Conservation (phyloP, 768 basidiomycete genomes). For the Obba rivulosa region DNA sequence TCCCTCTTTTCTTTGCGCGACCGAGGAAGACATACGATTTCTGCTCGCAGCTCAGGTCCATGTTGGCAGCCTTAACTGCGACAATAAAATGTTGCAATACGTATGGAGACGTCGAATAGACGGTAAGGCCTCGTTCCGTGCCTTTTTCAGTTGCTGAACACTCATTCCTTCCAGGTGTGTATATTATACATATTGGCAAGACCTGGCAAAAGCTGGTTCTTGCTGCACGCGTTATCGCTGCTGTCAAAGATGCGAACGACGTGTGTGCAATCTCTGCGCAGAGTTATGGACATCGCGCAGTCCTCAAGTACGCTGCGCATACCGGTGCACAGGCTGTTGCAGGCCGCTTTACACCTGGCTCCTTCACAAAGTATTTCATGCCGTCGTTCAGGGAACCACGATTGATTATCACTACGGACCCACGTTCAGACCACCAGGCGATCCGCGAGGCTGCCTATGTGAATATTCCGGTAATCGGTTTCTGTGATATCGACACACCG, state of each 20-base stretch:
- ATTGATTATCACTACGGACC: conserved; percentile 96
- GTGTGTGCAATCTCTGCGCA: conserved; percentile 97
- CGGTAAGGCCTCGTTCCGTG: no score
- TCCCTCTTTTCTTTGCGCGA: conserved; percentile 87
- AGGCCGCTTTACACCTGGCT: conserved; percentile 98
- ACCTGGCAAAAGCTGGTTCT: conserved; percentile 99
- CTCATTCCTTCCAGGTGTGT: conserved; percentile 60
- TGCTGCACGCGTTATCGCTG: conserved; percentile 95
- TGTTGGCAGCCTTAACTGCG: conserved; percentile 98
- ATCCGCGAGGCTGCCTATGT: conserved; percentile 99
- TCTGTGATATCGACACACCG: conserved; percentile 98
- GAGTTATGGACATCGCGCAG: conserved; percentile 98
- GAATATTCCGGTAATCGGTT: conserved; percentile 99
- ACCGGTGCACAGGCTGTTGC: conserved; percentile 98
- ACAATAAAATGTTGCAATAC: conserved; percentile 98
- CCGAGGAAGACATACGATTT: conserved; percentile 96
- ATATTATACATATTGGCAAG: conserved; percentile 98
- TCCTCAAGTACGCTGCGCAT: conserved; percentile 97
- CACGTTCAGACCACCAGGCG: conserved; percentile 98
- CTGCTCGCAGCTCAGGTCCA: conserved; percentile 94
- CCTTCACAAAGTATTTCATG: conserved; percentile 99
- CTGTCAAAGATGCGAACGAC: conserved; percentile 97
- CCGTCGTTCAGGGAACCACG: conserved; percentile 99
- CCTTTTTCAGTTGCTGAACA: no score
- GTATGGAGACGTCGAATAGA: conserved; percentile 96